phyloP scores from a whole-genome alignment of 2,329 filamentous ascomycete species.

The Trichoderma atrobrunneum region DNA sequence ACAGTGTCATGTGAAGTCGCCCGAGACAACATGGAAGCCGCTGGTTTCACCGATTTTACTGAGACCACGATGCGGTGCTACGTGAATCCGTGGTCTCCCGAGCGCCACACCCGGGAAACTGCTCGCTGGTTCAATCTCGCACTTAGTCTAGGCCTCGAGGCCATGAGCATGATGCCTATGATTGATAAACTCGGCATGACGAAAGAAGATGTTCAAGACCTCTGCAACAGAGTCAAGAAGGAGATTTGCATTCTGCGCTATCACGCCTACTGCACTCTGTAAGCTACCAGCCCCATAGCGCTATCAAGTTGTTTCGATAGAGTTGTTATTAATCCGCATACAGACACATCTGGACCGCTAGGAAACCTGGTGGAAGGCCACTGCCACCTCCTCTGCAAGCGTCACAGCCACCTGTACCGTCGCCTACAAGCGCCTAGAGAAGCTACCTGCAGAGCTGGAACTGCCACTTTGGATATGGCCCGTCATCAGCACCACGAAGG shows the following conservation, averaged over 20 bases:
- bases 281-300: constrained; percentile 40
- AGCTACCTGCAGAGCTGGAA: too few relatives aligned
- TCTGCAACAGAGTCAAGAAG: constrained; percentile 61
- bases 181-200: constrained; percentile 46
- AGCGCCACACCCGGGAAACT: constrained; percentile 63
- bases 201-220: constrained; percentile 59
- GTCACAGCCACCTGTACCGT: neutral
- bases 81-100: constrained; percentile 68
- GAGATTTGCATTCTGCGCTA: constrained; percentile 68
- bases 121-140: constrained; percentile 83
- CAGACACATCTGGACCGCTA: constrained; percentile 27
- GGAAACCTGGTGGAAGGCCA: constrained; percentile 18
- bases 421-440: neutral
- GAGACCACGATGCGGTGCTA: constrained; percentile 68
- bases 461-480: too few relatives aligned
- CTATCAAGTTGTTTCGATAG: neutral
- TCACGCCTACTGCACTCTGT: constrained; percentile 75
- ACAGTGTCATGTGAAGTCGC: constrained; percentile 53
- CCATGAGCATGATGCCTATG: constrained; percentile 71
- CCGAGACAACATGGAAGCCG: constrained; percentile 58
- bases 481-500: neutral
- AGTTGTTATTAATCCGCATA: constrained; percentile 16
- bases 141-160: constrained; percentile 69
- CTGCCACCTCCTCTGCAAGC: neutral
- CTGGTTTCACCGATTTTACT: constrained; percentile 78